phyloP scores from a whole-genome alignment of 2,329 filamentous ascomycete genomes.

The Hypoxylon rubiginosum region DNA sequence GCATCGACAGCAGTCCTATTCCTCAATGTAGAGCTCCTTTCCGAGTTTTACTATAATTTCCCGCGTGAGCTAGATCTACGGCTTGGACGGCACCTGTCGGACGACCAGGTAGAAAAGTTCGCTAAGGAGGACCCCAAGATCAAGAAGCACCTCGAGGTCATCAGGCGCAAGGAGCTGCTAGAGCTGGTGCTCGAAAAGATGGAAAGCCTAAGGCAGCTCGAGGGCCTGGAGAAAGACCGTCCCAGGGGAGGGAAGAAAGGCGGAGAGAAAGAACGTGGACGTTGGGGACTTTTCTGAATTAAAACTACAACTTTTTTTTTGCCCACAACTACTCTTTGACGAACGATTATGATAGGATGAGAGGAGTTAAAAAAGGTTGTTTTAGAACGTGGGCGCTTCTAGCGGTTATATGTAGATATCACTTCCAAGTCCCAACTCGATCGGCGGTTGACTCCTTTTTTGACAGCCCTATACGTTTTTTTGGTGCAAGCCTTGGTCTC shows the following conservation, averaged over 20 bases:
- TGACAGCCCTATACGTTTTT: slow-evolving; percentile 27
- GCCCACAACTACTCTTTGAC: slow-evolving; percentile 27
- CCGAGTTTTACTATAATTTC: slow-evolving; percentile 98
- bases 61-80: slow-evolving; percentile 90
- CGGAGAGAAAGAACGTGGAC: slow-evolving; percentile 59
- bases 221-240: slow-evolving; percentile 76
- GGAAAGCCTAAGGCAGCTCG: slow-evolving; percentile 87
- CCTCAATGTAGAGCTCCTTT: slow-evolving; percentile 95
- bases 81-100: slow-evolving; percentile 83
- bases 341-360: slow-evolving; percentile 36
- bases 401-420: slow-evolving; percentile 38
- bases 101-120: slow-evolving; percentile 87
- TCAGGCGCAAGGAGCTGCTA: slow-evolving; percentile 89
- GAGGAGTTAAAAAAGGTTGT: slow-evolving; percentile 37
- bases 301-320: background rate
- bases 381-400: slow-evolving; percentile 14
- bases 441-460: slow-evolving; percentile 6
- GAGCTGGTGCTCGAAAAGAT: slow-evolving; percentile 97
- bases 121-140: slow-evolving; percentile 95
- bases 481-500: slow-evolving; percentile 31
- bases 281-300: slow-evolving; percentile 64
- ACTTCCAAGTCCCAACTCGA: slow-evolving; percentile 34
- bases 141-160: slow-evolving; percentile 88
- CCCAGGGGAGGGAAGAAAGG: slow-evolving; percentile 46
- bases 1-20: slow-evolving; percentile 96